Base-by-base conservation (phyloP, 352 stramenopile species). In the Globisporangium carolinianum region DNA sequence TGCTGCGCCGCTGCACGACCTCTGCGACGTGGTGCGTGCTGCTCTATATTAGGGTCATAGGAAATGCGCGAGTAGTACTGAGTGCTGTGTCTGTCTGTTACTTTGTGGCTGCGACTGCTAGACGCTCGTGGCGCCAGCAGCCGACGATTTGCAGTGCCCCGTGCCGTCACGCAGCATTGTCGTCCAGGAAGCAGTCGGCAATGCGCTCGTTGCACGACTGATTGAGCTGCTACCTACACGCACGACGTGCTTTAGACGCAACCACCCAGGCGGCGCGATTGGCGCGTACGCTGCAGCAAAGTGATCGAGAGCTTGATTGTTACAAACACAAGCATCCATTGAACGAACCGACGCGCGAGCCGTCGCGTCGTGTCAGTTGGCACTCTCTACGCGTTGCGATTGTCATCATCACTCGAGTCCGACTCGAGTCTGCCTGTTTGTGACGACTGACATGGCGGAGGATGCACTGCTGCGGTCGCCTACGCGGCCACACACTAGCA, bases 141-240 rank as follows among this genome's bases (percentile, higher is more conserved):
- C 69, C 18, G 84, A 94, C 58, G 59, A 75, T 5, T 45, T 15
- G 2, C 47, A 49, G 10, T 89, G 77, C 38, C 82, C 81, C 36
- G 79, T 94, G 42, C 84, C 84, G 3, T 84, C 81, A 1, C 83
- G 82, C 47, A 91, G 81, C 55, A 91, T 94, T 37, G 62, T 94
- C 18, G 78, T 83, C 11, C 84, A 91, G 78, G 84, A 94, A 53
- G 73, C 79, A 6, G 67, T 90, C 5, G 84, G 71, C 62, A 94
- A 94, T 49, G 81, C 78, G 6, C 71, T 94, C 41, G 65, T 89
- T 9, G 79, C 90, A 65, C 65, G 72, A 6, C 63, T 94, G 37
- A 62, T 91, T 10, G 65, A 73, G 10, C 58, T 49, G 15, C 61
- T 80, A 35, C 59, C 57, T 6, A 63, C 71, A 46, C 61, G 76